Evolutionary conservation across 805 yeast genomes (phyloP).

Genomic region (Kregervanrija pseudodelftensis): DNA sequence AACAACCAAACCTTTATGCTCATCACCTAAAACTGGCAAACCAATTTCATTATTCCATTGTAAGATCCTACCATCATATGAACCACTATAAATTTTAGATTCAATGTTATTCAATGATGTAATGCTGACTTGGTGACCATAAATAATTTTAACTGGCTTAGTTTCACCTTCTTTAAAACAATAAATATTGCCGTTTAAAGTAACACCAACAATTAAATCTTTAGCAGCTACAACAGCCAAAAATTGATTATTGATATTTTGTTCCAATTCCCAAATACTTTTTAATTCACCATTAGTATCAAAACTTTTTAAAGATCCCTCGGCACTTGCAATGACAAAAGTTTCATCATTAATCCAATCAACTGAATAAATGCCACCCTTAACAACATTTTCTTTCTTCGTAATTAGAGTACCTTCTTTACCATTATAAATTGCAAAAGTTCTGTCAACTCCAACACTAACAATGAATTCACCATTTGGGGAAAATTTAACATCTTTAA

Average conservation of each 20-base stretch:
- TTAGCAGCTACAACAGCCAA: constrained; percentile 72
- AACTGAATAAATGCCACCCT: constrained; percentile 76
- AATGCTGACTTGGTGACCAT: constrained; percentile 80
- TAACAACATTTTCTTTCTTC: constrained; percentile 46
- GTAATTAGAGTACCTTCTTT: constrained; percentile 69
- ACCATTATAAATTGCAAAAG: constrained; percentile 76
- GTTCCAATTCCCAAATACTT: constrained; percentile 45
- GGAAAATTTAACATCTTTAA: constrained; percentile 74
- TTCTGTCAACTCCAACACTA: constrained; percentile 81
- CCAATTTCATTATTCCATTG: constrained; percentile 47
- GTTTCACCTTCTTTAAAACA: constrained; percentile 39
- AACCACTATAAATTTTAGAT: constrained; percentile 46
- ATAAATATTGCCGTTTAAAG: constrained; percentile 66
- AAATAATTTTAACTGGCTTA: constrained; percentile 34
- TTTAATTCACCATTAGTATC: constrained; percentile 35
- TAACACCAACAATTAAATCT: constrained; percentile 53
- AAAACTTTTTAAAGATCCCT: constrained; percentile 66
- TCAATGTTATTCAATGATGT: constrained; percentile 43
- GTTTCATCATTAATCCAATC: constrained; percentile 58
- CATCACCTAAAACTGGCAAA: constrained; percentile 27
- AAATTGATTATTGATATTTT: constrained; percentile 56
- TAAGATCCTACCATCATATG: constrained; percentile 71
- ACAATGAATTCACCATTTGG: constrained; percentile 71
- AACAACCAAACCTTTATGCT: constrained; percentile 62
- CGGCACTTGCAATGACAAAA: constrained; percentile 82